Evolutionary conservation across 192 early-diverging fungal genomes (phyloP), one percentile per base, ranked within the genome.

Genomic region (Backusella luteola): DNA sequence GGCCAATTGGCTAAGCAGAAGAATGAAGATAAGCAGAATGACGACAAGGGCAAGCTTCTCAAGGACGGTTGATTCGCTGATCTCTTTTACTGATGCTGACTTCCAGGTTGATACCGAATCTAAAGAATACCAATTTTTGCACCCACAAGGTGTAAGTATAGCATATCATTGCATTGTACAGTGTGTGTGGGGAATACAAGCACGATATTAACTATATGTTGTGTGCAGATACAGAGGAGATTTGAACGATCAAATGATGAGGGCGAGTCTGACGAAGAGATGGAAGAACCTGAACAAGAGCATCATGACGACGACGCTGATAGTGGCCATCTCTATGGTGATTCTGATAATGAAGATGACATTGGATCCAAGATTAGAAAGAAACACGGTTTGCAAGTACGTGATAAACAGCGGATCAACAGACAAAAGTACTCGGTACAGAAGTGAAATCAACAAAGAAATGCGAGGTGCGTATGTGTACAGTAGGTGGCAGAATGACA

Each of bases 1-100:
- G 81, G 95, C 98, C 83, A 99, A 99, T 81, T 99, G 63, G 97
- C 97, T 32, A 87, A 88, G 71, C 85, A 94, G 49, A 82, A 85
- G 56, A 86, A 82, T 44, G 83, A 75, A 9, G 83, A 79, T 36
- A 83, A 82, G 23, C 81, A 80, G 59, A 88, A 53, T 41, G 75
- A 23, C 79, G 78, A 49, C 80, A 83, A 63, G 78, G 76, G 17
- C 74, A 75, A 32, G 21, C 85, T 93, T 72, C 86, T 97, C 56
- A 87, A 89, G 69, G 97, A 99, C 84, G 81, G 79, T 73, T 93
- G 98, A 79, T 98, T 99, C 87, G 83, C 80, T 72, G 91, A 87
- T 68, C 76, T 98, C 83, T 32, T 98, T 99, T 84, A 87, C 88
- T 67, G 93, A 99, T 86, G 89, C 91, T 34, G 96, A 97, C 38